Evolutionary conservation across 805 yeast genomes (phyloP).

Genomic region (Nakazawaea populi): DNA sequence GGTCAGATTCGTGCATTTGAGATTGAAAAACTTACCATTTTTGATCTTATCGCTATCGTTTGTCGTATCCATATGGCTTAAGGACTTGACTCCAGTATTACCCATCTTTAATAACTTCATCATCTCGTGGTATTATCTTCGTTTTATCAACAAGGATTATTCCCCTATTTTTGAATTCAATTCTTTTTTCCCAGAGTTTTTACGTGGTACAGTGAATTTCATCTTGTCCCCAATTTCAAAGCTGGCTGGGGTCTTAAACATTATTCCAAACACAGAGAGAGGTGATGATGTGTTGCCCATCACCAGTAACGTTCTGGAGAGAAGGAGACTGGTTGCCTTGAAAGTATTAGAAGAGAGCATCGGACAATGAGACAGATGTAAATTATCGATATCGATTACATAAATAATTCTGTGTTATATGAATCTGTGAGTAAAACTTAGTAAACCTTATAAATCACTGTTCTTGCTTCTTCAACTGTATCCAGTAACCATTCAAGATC

Average conservation of each 20-base stretch:
- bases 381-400: too few species aligned
- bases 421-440: too few species aligned
- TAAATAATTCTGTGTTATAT: too few species aligned
- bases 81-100: conserved; percentile 42
- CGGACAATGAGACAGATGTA: conserved; percentile 3
- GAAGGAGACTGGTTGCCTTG: conserved; percentile 72
- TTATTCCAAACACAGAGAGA: not conserved
- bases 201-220: conserved; percentile 46
- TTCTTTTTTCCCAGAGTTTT: conserved; percentile 72
- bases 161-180: conserved; percentile 82
- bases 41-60: conserved; percentile 25
- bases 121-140: conserved; percentile 66
- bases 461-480: conserved; percentile 17
- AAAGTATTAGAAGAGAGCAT: conserved; percentile 69
- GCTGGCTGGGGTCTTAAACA: not conserved
- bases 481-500: conserved; percentile 34
- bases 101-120: conserved; percentile 58
- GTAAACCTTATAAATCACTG: not conserved
- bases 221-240: conserved; percentile 38
- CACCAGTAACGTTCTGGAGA: conserved; percentile 54
- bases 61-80: conserved; percentile 20
- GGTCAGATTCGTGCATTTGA: conserved; percentile 39
- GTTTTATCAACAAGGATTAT: conserved; percentile 80
- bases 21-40: conserved; percentile 64
- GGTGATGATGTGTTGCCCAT: not conserved